Conservation (phyloP, 768 basidiomycete species). For the Xanthoconium purpureum region DNA sequence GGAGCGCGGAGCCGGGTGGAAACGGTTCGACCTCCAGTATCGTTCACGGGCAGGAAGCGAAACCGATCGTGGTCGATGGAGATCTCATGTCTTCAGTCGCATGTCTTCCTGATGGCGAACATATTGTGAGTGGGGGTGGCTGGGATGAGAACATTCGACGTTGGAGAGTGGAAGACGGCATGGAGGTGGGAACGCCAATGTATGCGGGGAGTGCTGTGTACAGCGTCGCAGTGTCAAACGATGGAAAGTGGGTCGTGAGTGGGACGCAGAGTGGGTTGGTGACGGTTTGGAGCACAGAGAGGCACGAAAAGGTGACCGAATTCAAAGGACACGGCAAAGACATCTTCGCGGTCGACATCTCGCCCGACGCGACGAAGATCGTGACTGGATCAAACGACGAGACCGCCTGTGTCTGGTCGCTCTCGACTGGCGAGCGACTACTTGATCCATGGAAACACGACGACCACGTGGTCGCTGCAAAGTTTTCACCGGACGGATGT, state of each 20-base stretch:
- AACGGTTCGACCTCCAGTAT: too few relatives aligned
- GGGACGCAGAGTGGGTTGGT: neutral
- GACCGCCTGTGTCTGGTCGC: neutral
- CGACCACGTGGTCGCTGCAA: neutral
- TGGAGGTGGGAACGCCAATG: neutral
- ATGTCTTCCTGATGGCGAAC: too few relatives aligned
- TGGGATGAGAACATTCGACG: neutral
- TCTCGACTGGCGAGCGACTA: neutral
- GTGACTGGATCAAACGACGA: neutral
- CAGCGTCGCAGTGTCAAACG: too few relatives aligned
- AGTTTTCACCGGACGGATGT: too few relatives aligned
- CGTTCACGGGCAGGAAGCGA: too few relatives aligned
- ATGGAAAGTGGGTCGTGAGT: neutral
- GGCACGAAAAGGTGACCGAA: neutral
- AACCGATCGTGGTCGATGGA: too few relatives aligned
- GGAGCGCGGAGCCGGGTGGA: too few relatives aligned
- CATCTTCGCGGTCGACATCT: neutral
- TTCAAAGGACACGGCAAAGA: neutral
- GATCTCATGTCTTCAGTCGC: too few relatives aligned
- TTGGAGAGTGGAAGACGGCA: neutral
- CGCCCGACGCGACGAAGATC: neutral
- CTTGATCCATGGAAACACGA: neutral
- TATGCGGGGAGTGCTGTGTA: neutral
- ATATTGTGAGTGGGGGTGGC: neutral
- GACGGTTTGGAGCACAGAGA: neutral